Base-by-base conservation (phyloP, 129 eudicot genomes). In the Escallonia herrerae region DNA sequence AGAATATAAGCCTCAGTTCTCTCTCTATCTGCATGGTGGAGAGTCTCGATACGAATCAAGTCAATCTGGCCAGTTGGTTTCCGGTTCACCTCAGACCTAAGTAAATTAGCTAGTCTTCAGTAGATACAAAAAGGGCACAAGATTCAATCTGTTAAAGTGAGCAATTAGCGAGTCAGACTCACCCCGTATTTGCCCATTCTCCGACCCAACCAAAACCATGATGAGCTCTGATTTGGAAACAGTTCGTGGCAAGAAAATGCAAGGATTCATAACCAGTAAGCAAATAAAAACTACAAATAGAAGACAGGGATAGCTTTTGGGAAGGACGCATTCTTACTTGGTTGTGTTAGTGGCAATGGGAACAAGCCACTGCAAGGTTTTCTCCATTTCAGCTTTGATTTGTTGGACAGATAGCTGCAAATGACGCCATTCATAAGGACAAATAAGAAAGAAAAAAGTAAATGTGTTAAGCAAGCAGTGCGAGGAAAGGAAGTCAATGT, bases 151-250 rank as follows among this genome's bases (percentile, higher is more conserved):
- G 22, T 5, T 40, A 55, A 65, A 59, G 65, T 39, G 66, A 59
- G 57, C 22, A 49, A 3, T 13, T 15, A 10, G 14, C 38, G 14
- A 39, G 6, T 51, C 38, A 2, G 43, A 73, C 86, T 71, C 54
- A 94, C 99, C 99, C 95, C 3, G 90, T 86, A 69, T 89, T 93
- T 83, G 99, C 99, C 99, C 99, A 93, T 84, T 93, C 99, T 66
- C 99, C 99, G 59, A 94, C 99, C 99, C 99, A 94, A 37, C 99
- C 99, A 22, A 94, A 94, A 63, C 99, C 99, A 71, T 94, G 99
- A 78, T 94, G 97, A 58, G 97, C 96, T 86, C 99, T 94, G 88
- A 59, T 75, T 62, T 7, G 55, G 37, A 64, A 37, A 56, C 15
- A 53, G 13, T 66, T 39, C 13, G 13, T 51, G 50, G 40, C 9